Evolutionary conservation across 257 asterid genomes (phyloP).

Genomic region (Knoxia roxburghii): DNA sequence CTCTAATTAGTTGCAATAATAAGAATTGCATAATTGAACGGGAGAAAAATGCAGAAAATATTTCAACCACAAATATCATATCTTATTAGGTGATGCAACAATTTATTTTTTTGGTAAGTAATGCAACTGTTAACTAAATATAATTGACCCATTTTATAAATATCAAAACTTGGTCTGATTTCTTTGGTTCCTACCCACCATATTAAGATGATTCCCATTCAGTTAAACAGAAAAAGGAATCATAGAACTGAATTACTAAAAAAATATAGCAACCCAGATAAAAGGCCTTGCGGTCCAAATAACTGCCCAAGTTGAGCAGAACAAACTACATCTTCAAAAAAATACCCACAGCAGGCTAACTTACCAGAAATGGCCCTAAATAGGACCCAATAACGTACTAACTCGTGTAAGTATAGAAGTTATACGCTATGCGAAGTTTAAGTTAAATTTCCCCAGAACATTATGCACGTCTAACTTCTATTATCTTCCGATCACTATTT

Average conservation of each 20-base stretch:
- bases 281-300: neutral
- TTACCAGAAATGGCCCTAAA: neutral
- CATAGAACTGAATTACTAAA: neutral
- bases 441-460: neutral
- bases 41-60: neutral
- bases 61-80: neutral
- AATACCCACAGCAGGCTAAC: neutral
- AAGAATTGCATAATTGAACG: neutral
- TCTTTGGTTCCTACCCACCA: neutral
- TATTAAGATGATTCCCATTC: neutral
- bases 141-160: neutral
- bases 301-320: too few species aligned
- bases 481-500: neutral
- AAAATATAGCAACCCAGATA: neutral
- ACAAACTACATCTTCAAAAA: neutral
- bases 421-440: neutral
- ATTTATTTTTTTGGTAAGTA: neutral
- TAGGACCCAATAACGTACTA: neutral
- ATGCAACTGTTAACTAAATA: neutral
- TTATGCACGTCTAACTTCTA: neutral
- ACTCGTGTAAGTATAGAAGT: neutral
- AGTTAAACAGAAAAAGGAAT: neutral
- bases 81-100: too few species aligned
- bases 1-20: neutral
- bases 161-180: neutral